Percentiles rank a stretch among this genome's conserved stretches.
These are phyloP conservation scores for Rhizopus arrhizus DNA, from an alignment of 371 early-diverging fungal species.

Conservation along the genomic window DNA sequence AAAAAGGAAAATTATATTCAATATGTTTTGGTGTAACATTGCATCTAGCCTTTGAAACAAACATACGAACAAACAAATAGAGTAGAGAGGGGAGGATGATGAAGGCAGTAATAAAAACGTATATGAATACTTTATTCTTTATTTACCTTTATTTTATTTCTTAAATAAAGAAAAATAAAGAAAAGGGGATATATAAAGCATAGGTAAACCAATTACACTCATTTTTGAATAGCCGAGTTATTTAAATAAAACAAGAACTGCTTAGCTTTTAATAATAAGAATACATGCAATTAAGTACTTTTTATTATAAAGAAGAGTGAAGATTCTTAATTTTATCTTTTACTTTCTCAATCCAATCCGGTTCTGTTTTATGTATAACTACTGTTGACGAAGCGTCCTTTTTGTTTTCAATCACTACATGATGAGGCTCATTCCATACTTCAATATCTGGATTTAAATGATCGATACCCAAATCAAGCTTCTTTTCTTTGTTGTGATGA, in stretches of 20 bases:
- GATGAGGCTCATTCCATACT: slow-evolving; percentile 43
- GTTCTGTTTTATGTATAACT: slow-evolving; percentile 34
- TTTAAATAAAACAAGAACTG: not conserved
- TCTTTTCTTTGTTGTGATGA: slow-evolving; percentile 1
- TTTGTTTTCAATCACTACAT: slow-evolving; percentile 39
- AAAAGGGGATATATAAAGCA: too few relatives aligned
- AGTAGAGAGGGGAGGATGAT: too few relatives aligned
- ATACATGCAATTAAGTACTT: not conserved
- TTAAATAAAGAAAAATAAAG: too few relatives aligned
- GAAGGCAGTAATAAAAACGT: too few relatives aligned
- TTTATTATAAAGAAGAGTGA: slow-evolving; percentile 3
- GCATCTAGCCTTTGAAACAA: not conserved
- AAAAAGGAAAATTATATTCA: not conserved
- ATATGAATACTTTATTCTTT: too few relatives aligned
- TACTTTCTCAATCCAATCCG: slow-evolving; percentile 30
- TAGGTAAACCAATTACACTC: too few relatives aligned
- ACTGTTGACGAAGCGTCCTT: slow-evolving; percentile 20
- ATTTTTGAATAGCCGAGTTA: too few relatives aligned
- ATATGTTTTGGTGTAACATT: not conserved
- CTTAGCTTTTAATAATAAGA: not conserved
- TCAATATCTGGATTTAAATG: slow-evolving; percentile 31
- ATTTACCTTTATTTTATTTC: too few relatives aligned
- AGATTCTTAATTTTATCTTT: slow-evolving; percentile 28
- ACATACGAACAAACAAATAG: too few relatives aligned
- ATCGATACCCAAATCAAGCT: slow-evolving; percentile 6